Base-by-base conservation (phyloP, 805 yeast species). In the Wickerhamomyces silvicola region DNA sequence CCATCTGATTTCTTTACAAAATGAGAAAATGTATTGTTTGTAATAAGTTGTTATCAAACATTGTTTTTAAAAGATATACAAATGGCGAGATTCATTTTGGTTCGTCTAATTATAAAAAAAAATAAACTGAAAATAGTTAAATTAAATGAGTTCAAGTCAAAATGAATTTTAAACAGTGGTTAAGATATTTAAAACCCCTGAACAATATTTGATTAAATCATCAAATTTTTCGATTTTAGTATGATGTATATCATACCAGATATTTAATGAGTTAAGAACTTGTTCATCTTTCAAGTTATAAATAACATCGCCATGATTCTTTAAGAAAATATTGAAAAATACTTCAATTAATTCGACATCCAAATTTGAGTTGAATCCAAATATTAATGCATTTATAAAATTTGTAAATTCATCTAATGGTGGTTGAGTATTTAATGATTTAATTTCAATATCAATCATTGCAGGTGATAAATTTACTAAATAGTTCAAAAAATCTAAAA, bases 291-390 rank as follows among this genome's bases (percentile, higher is more conserved):
- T 55, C 41, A 52, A 57, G 33, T 53, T 60, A 50, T 54, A 61
- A 20, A 92, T 61, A 6, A 84, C 76, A 54, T 90, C 97, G 17
- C 90, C 88, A 57, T 92, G 98, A 30, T 71, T 71, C 50, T 74
- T 76, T 39, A 86, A 65, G 33, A 88, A 66, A 66, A 86, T 67
- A 13, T 77, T 65, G 68, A 84, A 75, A 57, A 86, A 72, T 1
- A 95, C 94, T 53, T 86, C 87, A 32, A 78, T 70, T 12, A 90
- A 60, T 45, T 92, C 99, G 52, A 72, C 77, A 56, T 87, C 75
- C 11, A 42, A 54, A 36, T 81, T 81, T 6, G 64, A 39, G 6
- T 52, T 43, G 28, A 83, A 53, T 2, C 90, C 94, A 28, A 55
- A 57, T 4, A 71, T 63, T 42, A 92, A 51, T 0, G 94, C 88